Evolutionary conservation across 1,284 basidiomycete genomes (phyloP).

Genomic region (Inonotus obliquus): DNA sequence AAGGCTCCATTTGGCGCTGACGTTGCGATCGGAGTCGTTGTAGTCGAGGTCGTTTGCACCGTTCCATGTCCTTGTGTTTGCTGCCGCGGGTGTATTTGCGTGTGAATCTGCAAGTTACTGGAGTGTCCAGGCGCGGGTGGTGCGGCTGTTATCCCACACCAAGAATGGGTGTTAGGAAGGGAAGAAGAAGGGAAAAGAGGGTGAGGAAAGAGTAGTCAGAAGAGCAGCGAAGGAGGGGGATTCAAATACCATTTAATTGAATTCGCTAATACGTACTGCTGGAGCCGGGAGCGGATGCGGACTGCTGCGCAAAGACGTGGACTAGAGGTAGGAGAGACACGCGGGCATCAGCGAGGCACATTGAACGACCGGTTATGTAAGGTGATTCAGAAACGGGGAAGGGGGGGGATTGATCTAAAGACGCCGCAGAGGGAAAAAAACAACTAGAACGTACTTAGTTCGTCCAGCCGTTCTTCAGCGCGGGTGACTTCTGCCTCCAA

Average conservation of each 20-base stretch:
- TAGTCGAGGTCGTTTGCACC: too few relatives aligned
- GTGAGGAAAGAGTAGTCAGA: background rate
- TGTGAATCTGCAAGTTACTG: background rate
- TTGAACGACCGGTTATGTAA: slow-evolving; percentile 10
- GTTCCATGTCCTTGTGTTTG: background rate
- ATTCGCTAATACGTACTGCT: slow-evolving; percentile 6
- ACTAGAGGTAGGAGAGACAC: background rate
- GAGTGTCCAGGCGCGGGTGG: background rate
- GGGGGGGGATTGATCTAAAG: too few relatives aligned
- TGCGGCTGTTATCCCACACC: background rate
- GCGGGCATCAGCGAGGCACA: background rate
- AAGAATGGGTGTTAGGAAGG: background rate
- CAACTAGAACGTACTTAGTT: slow-evolving; percentile 47
- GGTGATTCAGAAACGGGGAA: background rate
- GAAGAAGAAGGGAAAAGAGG: background rate
- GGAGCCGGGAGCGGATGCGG: background rate
- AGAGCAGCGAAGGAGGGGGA: background rate
- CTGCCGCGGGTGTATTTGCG: background rate
- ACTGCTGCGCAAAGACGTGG: background rate
- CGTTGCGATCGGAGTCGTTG: background rate
- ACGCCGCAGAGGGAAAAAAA: background rate
- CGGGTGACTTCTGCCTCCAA: slow-evolving; percentile 56
- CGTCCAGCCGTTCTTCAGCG: slow-evolving; percentile 66
- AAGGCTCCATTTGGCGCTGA: background rate
- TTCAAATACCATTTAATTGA: slow-evolving; percentile 1